These are phyloP conservation scores for Phytophthora quininea DNA, from an alignment of 352 stramenopile genomes.

Conservation along the genomic window DNA sequence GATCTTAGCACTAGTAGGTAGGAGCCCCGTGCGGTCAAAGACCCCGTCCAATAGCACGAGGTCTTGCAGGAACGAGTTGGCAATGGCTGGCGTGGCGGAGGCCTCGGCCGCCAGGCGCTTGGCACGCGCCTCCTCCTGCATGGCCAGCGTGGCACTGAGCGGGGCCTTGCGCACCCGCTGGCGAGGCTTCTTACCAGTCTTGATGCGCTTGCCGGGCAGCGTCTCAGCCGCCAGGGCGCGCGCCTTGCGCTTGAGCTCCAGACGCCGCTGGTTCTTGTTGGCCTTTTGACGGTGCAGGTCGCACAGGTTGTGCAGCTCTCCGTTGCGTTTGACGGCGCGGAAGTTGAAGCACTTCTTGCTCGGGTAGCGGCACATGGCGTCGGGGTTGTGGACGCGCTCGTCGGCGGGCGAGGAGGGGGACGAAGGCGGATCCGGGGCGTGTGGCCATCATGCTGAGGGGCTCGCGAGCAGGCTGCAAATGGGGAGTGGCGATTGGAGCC, in stretches of 20 bases:
- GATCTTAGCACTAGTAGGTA: slow-evolving; percentile 2
- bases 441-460: slow-evolving; percentile 22
- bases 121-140: slow-evolving; percentile 40
- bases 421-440: slow-evolving; percentile 4
- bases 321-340: slow-evolving; percentile 53
- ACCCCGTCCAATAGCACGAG: slow-evolving; percentile 36
- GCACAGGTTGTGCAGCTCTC: slow-evolving; percentile 61
- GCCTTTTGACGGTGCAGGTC: slow-evolving; percentile 65
- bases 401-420: not conserved
- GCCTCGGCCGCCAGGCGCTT: slow-evolving; percentile 20
- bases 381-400: slow-evolving; percentile 14
- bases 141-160: slow-evolving; percentile 47
- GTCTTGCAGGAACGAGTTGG: slow-evolving; percentile 36
- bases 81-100: slow-evolving; percentile 8
- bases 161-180: slow-evolving; percentile 23
- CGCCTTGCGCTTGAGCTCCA: slow-evolving; percentile 52
- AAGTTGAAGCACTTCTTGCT: slow-evolving; percentile 56
- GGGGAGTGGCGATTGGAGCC: not conserved
- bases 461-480: slow-evolving; percentile 18
- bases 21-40: slow-evolving; percentile 23
- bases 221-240: slow-evolving; percentile 18
- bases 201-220: slow-evolving; percentile 20
- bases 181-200: slow-evolving; percentile 26
- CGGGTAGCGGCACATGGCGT: slow-evolving; percentile 51
- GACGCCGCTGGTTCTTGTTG: slow-evolving; percentile 72